These are phyloP conservation scores for Globisporangium splendens DNA, from an alignment of 352 stramenopile genomes.

Conservation along the genomic window DNA sequence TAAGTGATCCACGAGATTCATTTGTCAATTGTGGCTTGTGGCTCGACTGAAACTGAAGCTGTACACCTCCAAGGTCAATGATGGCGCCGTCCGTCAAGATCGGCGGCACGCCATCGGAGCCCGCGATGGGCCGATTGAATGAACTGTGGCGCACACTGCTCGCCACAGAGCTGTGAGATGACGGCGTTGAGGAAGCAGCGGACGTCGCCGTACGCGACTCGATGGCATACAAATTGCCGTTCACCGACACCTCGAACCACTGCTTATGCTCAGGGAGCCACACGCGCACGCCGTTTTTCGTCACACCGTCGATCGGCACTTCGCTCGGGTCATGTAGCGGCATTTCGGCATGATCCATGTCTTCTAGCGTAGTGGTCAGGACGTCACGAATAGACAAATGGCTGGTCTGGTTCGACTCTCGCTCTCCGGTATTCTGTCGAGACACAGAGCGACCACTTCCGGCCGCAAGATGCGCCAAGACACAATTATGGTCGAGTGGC, in stretches of 20 bases:
- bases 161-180: not conserved
- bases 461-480: conserved; percentile 26
- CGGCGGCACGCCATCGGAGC: conserved; percentile 28
- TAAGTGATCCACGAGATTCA: conserved; percentile 13
- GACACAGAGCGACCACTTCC: not conserved
- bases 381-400: not conserved
- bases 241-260: conserved; percentile 83
- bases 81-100: conserved; percentile 68
- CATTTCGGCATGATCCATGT: conserved; percentile 42
- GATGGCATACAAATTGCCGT: conserved; percentile 70
- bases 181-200: conserved; percentile 9
- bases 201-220: conserved; percentile 29
- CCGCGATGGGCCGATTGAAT: conserved; percentile 59
- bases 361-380: conserved; percentile 19
- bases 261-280: conserved; percentile 69
- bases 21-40: conserved; percentile 10
- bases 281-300: conserved; percentile 78
- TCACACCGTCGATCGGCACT: conserved; percentile 63
- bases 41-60: conserved; percentile 68
- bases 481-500: conserved; percentile 37
- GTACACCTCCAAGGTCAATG: conserved; percentile 73
- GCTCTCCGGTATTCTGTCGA: not conserved
- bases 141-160: conserved; percentile 13
- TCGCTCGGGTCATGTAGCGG: conserved; percentile 29
- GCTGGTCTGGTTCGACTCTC: conserved; percentile 9